These are phyloP conservation scores for Gaertneriomyces sp. DNA, from an alignment of 192 early-diverging fungal species.

Conservation along the genomic window DNA sequence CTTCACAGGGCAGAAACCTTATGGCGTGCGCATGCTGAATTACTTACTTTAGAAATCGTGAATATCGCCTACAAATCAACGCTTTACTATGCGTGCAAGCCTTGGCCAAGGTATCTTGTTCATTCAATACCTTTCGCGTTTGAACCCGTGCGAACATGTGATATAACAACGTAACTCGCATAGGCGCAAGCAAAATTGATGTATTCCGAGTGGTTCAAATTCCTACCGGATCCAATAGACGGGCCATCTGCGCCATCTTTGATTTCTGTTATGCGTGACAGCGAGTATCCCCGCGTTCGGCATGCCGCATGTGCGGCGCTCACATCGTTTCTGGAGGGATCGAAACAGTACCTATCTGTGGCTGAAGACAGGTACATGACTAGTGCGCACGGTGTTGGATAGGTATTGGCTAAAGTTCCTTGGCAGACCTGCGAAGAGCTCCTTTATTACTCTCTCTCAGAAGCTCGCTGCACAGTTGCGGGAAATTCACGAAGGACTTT, in stretches of 20 bases:
- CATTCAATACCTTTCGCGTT: too few species aligned
- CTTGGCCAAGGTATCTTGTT: conserved; percentile 29
- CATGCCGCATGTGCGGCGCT: conserved; percentile 32
- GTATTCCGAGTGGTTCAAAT: conserved; percentile 39
- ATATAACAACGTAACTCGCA: background rate
- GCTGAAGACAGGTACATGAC: conserved; percentile 34
- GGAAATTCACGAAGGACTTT: conserved; percentile 28
- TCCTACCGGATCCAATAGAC: conserved; percentile 28
- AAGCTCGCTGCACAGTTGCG: conserved; percentile 37
- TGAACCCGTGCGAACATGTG: too few species aligned
- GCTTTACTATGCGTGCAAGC: conserved; percentile 32
- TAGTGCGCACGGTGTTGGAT: too few species aligned
- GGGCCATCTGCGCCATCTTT: conserved; percentile 16
- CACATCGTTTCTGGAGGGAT: conserved; percentile 33
- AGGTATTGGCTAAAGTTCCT: too few species aligned
- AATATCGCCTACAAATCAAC: conserved; percentile 26
- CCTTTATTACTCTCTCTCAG: conserved; percentile 42
- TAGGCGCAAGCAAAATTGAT: conserved; percentile 36
- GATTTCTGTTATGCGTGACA: conserved; percentile 24
- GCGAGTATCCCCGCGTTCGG: conserved; percentile 21
- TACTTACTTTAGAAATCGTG: background rate
- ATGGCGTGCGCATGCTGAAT: background rate
- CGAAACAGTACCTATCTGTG: conserved; percentile 40
- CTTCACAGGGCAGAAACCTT: background rate
- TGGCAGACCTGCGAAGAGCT: background rate